A percentile compares a stretch with the other conserved stretches of the same genome.
Conservation (phyloP, 1,284 basidiomycete species). For the Amylostereum areolatum region DNA sequence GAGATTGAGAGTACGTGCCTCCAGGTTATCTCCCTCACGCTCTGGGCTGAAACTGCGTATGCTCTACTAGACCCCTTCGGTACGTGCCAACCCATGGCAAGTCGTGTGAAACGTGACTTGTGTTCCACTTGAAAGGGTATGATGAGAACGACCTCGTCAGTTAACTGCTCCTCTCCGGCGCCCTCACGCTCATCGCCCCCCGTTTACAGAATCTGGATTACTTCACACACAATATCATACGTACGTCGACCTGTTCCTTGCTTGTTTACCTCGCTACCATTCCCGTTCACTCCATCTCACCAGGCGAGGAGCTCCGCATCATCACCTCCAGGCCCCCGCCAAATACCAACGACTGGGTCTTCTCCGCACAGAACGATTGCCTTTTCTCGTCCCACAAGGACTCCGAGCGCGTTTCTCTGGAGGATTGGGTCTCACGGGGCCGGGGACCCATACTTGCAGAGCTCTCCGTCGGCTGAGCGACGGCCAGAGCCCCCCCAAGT, state of each 20-base stretch:
- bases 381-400: slow-evolving; percentile 31
- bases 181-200: too few relatives aligned
- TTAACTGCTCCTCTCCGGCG: too few relatives aligned
- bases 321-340: slow-evolving; percentile 53
- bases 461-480: too few relatives aligned
- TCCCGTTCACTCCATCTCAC: not conserved
- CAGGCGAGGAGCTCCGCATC: slow-evolving; percentile 51
- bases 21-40: slow-evolving; percentile 3
- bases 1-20: slow-evolving; percentile 59
- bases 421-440: slow-evolving; percentile 51
- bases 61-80: slow-evolving; percentile 8
- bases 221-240: slow-evolving; percentile 61
- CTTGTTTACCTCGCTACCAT: not conserved
- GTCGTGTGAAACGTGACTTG: slow-evolving; percentile 3
- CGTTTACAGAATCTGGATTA: slow-evolving; percentile 44
- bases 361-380: slow-evolving; percentile 51
- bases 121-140: slow-evolving; percentile 29
- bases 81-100: slow-evolving; percentile 12
- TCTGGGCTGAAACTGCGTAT: slow-evolving; percentile 5
- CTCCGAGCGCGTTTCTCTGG: slow-evolving; percentile 37
- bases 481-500: too few relatives aligned
- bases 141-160: slow-evolving; percentile 63
- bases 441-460: too few relatives aligned
- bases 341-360: slow-evolving; percentile 51
- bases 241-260: slow-evolving; percentile 24